Percentiles rank a stretch among this genome's conserved stretches.
Conservation (phyloP, 2,329 filamentous ascomycete species). For the Xylaria sp. region DNA sequence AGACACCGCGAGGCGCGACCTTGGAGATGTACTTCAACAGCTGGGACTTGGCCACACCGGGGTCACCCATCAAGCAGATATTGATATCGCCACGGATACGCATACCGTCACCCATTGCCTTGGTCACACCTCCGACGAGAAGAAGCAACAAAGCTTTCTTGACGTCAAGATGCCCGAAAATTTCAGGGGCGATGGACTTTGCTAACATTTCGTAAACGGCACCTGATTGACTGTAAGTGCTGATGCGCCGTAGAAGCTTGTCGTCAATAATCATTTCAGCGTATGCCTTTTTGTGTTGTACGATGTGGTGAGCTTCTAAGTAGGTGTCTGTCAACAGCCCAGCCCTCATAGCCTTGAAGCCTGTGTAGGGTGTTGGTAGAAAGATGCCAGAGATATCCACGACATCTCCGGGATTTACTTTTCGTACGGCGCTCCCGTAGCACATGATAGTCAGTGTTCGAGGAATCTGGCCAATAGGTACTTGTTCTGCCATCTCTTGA, state of each 20-base stretch:
- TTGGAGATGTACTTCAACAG: constrained; percentile 98
- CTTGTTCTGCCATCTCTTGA: constrained; percentile 99
- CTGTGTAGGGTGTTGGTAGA: constrained; percentile 97
- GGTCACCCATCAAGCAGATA: constrained; percentile 98
- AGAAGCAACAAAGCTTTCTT: constrained; percentile 98
- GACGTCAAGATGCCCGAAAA: constrained; percentile 94
- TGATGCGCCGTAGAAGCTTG: constrained; percentile 82
- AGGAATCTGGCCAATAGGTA: constrained; percentile 97
- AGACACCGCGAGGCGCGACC: constrained; percentile 91
- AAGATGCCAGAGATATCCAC: constrained; percentile 96
- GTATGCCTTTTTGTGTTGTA: constrained; percentile 98
- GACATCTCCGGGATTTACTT: constrained; percentile 92
- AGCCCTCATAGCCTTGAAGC: constrained; percentile 95
- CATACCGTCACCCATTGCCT: constrained; percentile 98
- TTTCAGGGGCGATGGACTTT: constrained; percentile 96
- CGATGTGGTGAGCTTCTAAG: constrained; percentile 91
- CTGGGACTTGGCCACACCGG: constrained; percentile 99
- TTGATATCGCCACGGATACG: constrained; percentile 99
- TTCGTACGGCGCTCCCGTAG: constrained; percentile 85
- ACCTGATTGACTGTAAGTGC: constrained; percentile 83
- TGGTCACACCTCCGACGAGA: constrained; percentile 94
- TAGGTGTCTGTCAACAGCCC: constrained; percentile 98
- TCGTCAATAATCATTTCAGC: constrained; percentile 89
- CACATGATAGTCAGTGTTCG: constrained; percentile 90
- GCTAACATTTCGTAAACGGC: constrained; percentile 96